phyloP scores from a whole-genome alignment of 768 basidiomycete species.

The Exidia glandulosa region DNA sequence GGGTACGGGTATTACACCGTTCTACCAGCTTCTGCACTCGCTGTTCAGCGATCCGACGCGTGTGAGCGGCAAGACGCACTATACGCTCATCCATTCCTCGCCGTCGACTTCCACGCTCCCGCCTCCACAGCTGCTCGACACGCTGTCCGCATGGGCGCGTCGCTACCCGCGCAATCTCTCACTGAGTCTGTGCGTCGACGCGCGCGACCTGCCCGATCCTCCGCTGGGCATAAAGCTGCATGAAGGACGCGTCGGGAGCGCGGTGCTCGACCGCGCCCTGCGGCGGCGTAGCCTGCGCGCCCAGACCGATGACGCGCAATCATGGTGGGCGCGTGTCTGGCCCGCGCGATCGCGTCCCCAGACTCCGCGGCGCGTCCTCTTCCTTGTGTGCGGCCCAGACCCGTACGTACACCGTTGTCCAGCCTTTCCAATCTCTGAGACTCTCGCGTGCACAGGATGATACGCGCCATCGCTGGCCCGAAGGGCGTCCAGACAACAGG shows the following conservation, averaged over 20 bases:
- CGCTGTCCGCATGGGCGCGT: constrained; percentile 36
- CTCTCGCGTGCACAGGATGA: background rate
- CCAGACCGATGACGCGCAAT: background rate
- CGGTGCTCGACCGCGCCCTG: constrained; percentile 34
- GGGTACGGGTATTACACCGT: constrained; percentile 80
- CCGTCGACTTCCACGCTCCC: constrained; percentile 52
- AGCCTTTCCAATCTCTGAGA: background rate
- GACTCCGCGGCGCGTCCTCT: constrained; percentile 38
- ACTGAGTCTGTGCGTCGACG: constrained; percentile 55
- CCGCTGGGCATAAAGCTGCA: constrained; percentile 17
- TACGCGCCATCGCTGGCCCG: background rate
- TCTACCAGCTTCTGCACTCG: constrained; percentile 61
- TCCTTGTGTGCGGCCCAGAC: constrained; percentile 80
- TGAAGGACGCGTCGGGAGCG: constrained; percentile 45
- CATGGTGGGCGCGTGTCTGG: background rate
- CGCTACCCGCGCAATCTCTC: constrained; percentile 44
- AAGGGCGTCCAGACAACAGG: background rate
- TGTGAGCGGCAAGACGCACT: constrained; percentile 32
- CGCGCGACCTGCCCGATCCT: constrained; percentile 13
- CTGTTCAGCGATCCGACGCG: constrained; percentile 26
- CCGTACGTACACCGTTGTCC: constrained; percentile 34
- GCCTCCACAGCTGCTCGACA: constrained; percentile 47
- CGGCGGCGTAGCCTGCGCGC: background rate
- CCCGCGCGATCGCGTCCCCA: constrained; percentile 4
- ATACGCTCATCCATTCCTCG: constrained; percentile 67